Evolutionary conservation across 2,329 filamentous ascomycete species (phyloP).

Genomic region (Shiraia bambusicola): DNA sequence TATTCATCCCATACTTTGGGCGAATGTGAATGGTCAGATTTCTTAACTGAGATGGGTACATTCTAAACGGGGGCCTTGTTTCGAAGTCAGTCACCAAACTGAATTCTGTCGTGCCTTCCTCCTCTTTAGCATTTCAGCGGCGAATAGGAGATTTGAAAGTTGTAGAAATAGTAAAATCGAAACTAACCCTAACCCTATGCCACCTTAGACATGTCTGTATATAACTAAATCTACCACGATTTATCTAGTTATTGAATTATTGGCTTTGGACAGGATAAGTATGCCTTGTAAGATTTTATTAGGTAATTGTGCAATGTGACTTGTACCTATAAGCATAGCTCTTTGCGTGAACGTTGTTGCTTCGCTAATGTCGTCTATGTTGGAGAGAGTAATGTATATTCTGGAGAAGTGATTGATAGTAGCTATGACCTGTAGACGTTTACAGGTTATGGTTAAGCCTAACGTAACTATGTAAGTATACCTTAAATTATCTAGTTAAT

Average conservation of each 20-base stretch:
- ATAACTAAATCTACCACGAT: constrained; percentile 6
- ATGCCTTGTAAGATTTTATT: background rate
- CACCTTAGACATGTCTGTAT: constrained; percentile 12
- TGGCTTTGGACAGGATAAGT: background rate
- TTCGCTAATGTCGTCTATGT: too few relatives aligned
- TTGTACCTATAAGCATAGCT: too few relatives aligned
- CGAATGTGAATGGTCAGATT: constrained; percentile 15
- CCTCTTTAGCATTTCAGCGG: constrained; percentile 5
- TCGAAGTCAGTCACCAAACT: background rate
- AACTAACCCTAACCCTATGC: constrained; percentile 11
- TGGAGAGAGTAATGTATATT: too few relatives aligned
- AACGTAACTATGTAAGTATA: too few relatives aligned
- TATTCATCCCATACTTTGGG: background rate
- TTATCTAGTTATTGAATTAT: background rate
- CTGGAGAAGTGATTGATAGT: too few relatives aligned
- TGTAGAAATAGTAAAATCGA: constrained; percentile 7
- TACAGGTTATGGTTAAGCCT: too few relatives aligned
- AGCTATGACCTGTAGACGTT: too few relatives aligned
- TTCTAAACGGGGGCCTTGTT: constrained; percentile 2
- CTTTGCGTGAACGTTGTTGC: background rate
- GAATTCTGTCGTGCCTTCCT: background rate
- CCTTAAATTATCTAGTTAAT: too few relatives aligned
- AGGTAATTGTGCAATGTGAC: background rate
- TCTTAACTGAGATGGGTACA: constrained; percentile 10
- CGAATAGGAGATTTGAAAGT: constrained; percentile 12